Percentiles rank a stretch among this genome's conserved stretches.
Conservation (phyloP, 2,329 filamentous ascomycete genomes). For the Diaporthe australafricana region DNA sequence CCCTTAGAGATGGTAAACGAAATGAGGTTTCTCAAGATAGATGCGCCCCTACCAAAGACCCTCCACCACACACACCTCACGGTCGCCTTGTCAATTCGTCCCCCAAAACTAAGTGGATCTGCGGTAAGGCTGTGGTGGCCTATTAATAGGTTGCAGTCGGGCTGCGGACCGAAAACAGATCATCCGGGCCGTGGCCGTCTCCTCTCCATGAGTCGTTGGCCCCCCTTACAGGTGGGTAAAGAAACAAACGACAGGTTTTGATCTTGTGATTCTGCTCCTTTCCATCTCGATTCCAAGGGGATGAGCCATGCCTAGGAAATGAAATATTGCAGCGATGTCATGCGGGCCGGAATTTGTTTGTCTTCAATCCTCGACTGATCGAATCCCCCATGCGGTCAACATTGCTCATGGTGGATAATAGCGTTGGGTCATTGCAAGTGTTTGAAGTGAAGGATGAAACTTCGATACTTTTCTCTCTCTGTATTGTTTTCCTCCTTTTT, state of each 20-base stretch:
- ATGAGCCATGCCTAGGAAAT: not conserved
- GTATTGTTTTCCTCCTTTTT: too few species aligned
- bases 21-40: constrained; percentile 4
- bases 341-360: not conserved
- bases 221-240: not conserved
- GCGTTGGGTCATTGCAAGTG: not conserved
- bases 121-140: constrained; percentile 3
- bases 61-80: not conserved
- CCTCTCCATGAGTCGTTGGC: constrained; percentile 8
- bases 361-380: not conserved
- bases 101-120: not conserved
- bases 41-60: not conserved
- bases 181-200: not conserved
- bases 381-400: not conserved
- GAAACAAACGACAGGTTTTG: not conserved
- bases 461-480: too few species aligned
- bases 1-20: not conserved
- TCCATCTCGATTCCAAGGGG: not conserved
- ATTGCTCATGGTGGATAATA: not conserved
- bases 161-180: not conserved
- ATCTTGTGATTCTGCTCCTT: not conserved
- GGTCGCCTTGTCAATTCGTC: not conserved
- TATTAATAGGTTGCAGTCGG: not conserved
- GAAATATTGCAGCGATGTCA: not conserved
- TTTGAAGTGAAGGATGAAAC: too few species aligned